Base-by-base conservation (phyloP, 1,284 basidiomycete species). In the Cystobasidium sp. region DNA sequence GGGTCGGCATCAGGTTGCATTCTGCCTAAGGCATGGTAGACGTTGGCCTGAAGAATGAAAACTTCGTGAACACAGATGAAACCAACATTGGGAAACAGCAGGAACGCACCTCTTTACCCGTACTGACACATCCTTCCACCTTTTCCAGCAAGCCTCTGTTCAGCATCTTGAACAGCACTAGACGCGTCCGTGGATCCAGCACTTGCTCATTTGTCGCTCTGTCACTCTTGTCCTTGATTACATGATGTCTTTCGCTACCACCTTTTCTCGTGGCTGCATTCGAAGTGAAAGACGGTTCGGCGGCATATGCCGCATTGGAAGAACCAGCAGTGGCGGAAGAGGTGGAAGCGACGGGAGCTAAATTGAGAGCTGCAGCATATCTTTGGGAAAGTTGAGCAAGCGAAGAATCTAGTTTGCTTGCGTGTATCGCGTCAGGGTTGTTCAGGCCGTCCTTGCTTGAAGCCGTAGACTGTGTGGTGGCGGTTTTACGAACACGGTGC, bases 151-250 rank as follows among this genome's bases (percentile, higher is more conserved):
- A 82, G 0, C 89, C 93, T 62, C 93, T 85, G 7, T 93, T 92
- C 68, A 96, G 91, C 89, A 97, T 93, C 83, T 96, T 96, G 83
- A 93, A 92, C 55, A 97, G 83, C 20, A 97, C 94, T 55, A 95
- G 86, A 44, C 94, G 85, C 3, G 95, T 97, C 31, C 95, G 86
- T 12, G 92, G 90, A 82, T 97, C 94, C 24, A 97, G 86, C 0
- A 97, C 94, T 81, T 97, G 95, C 81, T 97, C 94, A 68, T 88
- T 93, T 12, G 94, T 97, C 10, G 94, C 94, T 56, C 95, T 87
- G 84, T 97, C 94, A 62, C 90, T 89, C 83, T 96, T 96, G 83
- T 97, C 94, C 83, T 96, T 79, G 46, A 64, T 95, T 79, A 88
- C 84, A 80, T 94, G 93, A 18, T 92, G 91, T 70, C 88, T 87